Conservation (phyloP, 441 rosid species). For the Sinapis alba region DNA sequence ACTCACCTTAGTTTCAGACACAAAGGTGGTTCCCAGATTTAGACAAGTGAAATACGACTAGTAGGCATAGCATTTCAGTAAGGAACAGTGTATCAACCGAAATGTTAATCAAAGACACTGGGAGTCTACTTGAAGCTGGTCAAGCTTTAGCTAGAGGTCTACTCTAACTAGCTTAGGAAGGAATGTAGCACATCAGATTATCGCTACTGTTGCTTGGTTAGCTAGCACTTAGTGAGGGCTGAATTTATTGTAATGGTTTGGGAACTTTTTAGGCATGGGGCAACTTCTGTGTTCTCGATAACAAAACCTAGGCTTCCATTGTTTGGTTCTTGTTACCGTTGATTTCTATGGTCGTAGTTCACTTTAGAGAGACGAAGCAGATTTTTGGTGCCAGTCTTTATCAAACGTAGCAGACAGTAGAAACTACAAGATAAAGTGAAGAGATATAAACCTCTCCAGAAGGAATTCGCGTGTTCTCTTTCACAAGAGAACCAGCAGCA, state of each 20-base stretch:
- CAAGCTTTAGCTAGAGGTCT: not conserved
- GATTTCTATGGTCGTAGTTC: not conserved
- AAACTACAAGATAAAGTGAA: constrained; percentile 4
- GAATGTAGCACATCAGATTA: not conserved
- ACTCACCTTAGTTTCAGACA: not conserved
- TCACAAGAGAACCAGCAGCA: constrained; percentile 76
- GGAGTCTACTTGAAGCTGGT: not conserved
- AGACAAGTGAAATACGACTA: not conserved
- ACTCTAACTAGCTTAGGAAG: not conserved
- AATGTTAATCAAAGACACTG: not conserved
- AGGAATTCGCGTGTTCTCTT: constrained; percentile 62
- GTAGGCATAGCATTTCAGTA: not conserved
- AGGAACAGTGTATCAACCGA: not conserved
- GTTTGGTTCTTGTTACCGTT: not conserved
- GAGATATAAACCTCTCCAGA: constrained; percentile 58
- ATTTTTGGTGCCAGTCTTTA: not conserved
- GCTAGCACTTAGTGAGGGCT: not conserved
- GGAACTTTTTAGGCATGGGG: not conserved
- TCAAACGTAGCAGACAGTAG: not conserved
- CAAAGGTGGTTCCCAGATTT: not conserved
- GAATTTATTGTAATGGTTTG: not conserved
- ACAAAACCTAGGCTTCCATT: not conserved
- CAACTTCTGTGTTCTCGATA: not conserved
- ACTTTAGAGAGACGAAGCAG: too few species aligned
- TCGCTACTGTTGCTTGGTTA: not conserved